Base-by-base conservation (phyloP, 805 yeast species). In the Saturnispora gosingensis region DNA sequence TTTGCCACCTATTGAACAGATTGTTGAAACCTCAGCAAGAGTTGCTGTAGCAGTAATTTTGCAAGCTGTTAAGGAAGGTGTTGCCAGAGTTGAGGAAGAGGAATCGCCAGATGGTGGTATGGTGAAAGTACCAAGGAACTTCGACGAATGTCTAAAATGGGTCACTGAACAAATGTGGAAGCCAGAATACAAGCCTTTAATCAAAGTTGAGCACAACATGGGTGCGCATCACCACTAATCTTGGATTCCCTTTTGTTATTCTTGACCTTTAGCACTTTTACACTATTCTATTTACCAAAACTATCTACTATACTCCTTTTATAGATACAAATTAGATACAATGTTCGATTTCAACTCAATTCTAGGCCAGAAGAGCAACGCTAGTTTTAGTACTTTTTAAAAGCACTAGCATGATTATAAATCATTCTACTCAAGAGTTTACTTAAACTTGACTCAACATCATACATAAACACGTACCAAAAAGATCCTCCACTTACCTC, bases 101-200 rank as follows among this genome's bases (percentile, higher is more conserved):
- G 75, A 75, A 53, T 76, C 78, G 49, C 88, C 89, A 39, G 77
- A 76, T 48, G 83, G 83, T 46, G 84, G 82, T 54, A 73, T 73
- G 53, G 88, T 87, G 36, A 62, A 68, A 50, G 91, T 88, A 51
- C 97, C 96, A 51, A 76, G 86, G 62, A 88, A 84, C 61, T 89
- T 80, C 64, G 82, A 83, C 55, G 79, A 72, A 56, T 88, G 96
- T 76, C 76, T 86, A 59, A 74, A 72, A 54, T 89, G 98, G 97
- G 98, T 91, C 43, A 81, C 80, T 67, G 74, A 81, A 45, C 97
- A 90, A 72, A 91, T 91, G 98, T 91, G 98, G 98, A 80, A 77
- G 63, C 96, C 98, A 20, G 81, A 76, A 54, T 91, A 91, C 71
- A 81, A 97, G 73, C 95, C 95, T 46, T 75, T 87, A 74, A 75